Evolutionary conservation across 495 filamentous ascomycete species (phyloP).

Genomic region (Lepidopterella palustris): DNA sequence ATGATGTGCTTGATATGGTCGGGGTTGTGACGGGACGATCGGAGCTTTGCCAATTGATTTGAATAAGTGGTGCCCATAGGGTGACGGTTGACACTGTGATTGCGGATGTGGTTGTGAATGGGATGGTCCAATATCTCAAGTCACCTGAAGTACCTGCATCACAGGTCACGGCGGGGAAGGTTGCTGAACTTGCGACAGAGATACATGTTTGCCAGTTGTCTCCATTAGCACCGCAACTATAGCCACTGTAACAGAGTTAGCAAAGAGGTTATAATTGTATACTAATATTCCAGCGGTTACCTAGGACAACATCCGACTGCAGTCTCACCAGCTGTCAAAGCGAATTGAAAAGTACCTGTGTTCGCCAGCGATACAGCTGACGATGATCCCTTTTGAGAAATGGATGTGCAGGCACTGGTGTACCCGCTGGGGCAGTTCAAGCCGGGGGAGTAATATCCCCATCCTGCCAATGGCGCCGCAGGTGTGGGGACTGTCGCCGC

Average conservation of each 20-base stretch:
- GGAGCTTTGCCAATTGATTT: neutral
- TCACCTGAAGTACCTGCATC: neutral
- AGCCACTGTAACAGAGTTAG: neutral
- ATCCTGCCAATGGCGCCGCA: neutral
- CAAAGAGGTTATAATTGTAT: too few species aligned
- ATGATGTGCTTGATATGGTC: neutral
- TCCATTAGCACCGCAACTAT: neutral
- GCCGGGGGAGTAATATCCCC: neutral
- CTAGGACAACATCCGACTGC: neutral
- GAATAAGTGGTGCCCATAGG: neutral
- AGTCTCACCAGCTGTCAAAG: neutral
- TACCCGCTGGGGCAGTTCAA: neutral
- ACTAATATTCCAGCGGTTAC: too few species aligned
- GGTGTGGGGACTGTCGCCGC: neutral
- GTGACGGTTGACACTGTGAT: neutral
- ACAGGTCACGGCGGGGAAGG: neutral
- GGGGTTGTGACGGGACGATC: neutral
- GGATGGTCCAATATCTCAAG: neutral
- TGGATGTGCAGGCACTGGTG: neutral
- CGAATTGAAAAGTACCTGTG: neutral
- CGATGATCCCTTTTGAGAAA: neutral
- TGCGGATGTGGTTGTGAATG: neutral
- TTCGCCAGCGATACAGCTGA: neutral
- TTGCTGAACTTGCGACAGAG: neutral
- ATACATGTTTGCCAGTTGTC: neutral